These are phyloP conservation scores for Saccharomycopsis oosterbeekiorum DNA, from an alignment of 805 yeast species.

Conservation along the genomic window DNA sequence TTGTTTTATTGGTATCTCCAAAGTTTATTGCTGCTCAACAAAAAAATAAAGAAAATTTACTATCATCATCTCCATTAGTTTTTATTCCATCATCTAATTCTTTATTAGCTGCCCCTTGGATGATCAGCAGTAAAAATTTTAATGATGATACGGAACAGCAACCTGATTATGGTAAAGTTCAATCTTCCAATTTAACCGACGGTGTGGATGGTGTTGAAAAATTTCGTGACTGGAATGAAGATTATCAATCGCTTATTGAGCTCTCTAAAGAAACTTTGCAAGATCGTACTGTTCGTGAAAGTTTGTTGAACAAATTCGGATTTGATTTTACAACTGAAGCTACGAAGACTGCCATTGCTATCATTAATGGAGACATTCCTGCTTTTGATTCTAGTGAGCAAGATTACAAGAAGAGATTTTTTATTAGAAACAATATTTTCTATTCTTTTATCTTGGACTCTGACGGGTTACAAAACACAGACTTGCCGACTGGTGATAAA, in stretches of 20 bases:
- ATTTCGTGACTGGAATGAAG: conserved; percentile 81
- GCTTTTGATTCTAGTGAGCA: conserved; percentile 78
- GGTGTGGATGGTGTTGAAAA: conserved; percentile 53
- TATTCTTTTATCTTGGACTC: conserved; percentile 72
- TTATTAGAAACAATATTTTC: conserved; percentile 72
- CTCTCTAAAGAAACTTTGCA: conserved; percentile 47
- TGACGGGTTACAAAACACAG: conserved; percentile 36
- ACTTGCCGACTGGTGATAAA: conserved; percentile 41
- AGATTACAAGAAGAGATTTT: conserved; percentile 48
- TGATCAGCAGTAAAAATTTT: conserved; percentile 29
- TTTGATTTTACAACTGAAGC: conserved; percentile 73
- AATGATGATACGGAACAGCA: conserved; percentile 20
- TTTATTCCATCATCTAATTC: conserved; percentile 53
- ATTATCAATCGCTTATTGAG: conserved; percentile 74
- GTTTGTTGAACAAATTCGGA: conserved; percentile 56
- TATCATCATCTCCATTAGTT: conserved; percentile 40
- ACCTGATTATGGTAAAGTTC: conserved; percentile 25
- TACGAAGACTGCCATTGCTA: conserved; percentile 66
- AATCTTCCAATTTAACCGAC: conserved; percentile 30
- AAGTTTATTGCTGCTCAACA: conserved; percentile 44
- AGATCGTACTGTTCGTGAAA: conserved; percentile 68
- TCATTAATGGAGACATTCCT: conserved; percentile 60
- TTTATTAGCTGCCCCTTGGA: conserved; percentile 69
- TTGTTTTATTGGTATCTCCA: conserved; percentile 54
- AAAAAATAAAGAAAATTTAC: conserved; percentile 38